Percentiles rank a stretch among this genome's conserved stretches.
Evolutionary conservation across 2,329 filamentous ascomycete species (phyloP).

Genomic region (Neopestalotiopsis sp.): DNA sequence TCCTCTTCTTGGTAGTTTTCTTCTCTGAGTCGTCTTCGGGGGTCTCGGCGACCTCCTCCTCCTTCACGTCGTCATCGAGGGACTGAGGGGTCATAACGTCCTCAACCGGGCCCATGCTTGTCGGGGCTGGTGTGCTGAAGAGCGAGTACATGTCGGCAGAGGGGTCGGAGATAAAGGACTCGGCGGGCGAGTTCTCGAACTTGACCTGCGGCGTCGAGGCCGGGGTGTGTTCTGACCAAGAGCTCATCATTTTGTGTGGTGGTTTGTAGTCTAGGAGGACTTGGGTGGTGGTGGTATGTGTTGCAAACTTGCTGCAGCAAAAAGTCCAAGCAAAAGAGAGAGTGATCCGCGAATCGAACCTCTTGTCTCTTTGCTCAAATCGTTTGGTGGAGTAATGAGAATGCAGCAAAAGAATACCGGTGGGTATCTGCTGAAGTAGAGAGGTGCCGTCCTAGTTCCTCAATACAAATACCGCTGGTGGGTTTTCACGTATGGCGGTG

Average conservation of each 20-base stretch:
- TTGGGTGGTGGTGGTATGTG: conserved; percentile 16
- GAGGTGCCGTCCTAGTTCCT: conserved; percentile 46
- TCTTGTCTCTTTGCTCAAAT: conserved; percentile 20
- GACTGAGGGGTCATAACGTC: conserved; percentile 55
- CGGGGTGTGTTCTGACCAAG: conserved; percentile 42
- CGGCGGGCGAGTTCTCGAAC: conserved; percentile 59
- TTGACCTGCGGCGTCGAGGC: conserved; percentile 51
- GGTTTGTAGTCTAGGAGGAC: conserved; percentile 30
- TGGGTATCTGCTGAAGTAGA: conserved; percentile 32
- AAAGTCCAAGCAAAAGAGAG: conserved; percentile 24
- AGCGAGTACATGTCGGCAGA: conserved; percentile 55
- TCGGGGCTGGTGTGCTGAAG: conserved; percentile 44
- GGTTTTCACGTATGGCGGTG: conserved; percentile 26
- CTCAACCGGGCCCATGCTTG: conserved; percentile 52
- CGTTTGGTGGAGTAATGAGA: conserved; percentile 19
- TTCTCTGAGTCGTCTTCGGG: conserved; percentile 53
- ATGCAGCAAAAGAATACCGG: conserved; percentile 20
- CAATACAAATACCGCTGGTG: conserved; percentile 39
- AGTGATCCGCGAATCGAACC: neutral
- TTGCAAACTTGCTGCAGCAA: conserved; percentile 22
- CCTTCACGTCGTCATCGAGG: conserved; percentile 30
- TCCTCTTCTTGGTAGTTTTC: conserved; percentile 89
- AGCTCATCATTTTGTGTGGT: conserved; percentile 42
- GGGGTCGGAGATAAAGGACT: conserved; percentile 59
- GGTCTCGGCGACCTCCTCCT: conserved; percentile 25